Conservation (phyloP, 2,329 filamentous ascomycete genomes). For the Verticillium isaacii region DNA sequence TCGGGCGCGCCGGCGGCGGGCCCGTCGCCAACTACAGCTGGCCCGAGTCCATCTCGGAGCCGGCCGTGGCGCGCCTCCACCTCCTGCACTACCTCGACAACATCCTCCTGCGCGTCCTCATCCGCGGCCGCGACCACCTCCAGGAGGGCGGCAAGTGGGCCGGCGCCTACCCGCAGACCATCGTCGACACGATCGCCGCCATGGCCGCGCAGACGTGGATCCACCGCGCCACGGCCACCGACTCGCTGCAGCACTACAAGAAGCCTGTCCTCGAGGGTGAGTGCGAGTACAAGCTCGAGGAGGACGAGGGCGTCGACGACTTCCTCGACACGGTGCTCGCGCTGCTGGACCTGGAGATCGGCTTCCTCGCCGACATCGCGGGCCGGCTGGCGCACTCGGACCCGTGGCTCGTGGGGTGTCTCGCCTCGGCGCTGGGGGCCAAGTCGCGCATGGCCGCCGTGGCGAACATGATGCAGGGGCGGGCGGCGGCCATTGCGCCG, state of each 20-base stretch:
- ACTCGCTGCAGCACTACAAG: constrained; percentile 27
- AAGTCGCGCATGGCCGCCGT: constrained; percentile 28
- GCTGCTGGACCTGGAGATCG: constrained; percentile 23
- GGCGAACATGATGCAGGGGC: constrained; percentile 33
- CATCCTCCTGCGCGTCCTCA: constrained; percentile 24
- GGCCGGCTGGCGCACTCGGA: constrained; percentile 21
- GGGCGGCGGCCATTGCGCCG: constrained; percentile 22
- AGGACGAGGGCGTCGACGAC: constrained; percentile 15
- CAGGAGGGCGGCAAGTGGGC: constrained; percentile 23
- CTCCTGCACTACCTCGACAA: constrained; percentile 26
- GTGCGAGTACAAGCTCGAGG: constrained; percentile 21
- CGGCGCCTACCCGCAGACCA: constrained; percentile 24
- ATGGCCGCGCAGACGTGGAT: constrained; percentile 29
- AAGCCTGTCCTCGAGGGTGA: constrained; percentile 13
- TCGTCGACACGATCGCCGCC: constrained; percentile 24
- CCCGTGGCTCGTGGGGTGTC: constrained; percentile 25
- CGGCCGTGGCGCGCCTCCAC: constrained; percentile 25
- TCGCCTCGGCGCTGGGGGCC: constrained; percentile 26
- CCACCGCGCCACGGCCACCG: constrained; percentile 26
- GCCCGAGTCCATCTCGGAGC: constrained; percentile 21
- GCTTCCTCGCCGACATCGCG: constrained; percentile 22
- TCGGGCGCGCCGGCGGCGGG: constrained; percentile 27
- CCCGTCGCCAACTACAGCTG: constrained; percentile 27
- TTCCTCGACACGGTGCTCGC: constrained; percentile 20
- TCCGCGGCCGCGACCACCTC: constrained; percentile 23